Evolutionary conservation across 2,329 filamentous ascomycete genomes (phyloP), one percentile per base, ranked within the genome.

Genomic region (Karstenula rhodostoma): DNA sequence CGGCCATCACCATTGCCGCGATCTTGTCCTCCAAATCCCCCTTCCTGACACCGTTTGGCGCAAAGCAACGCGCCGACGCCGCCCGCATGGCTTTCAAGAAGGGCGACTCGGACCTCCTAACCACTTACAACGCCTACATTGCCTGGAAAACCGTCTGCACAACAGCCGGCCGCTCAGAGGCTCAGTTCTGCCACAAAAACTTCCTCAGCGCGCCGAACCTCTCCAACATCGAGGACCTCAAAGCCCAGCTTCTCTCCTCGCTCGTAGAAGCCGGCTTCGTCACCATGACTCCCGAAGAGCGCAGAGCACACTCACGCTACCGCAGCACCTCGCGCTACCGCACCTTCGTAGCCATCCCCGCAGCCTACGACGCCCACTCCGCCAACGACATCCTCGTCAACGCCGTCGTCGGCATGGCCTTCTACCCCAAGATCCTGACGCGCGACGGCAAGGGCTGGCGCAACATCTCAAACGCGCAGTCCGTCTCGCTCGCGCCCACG

Each of bases 1-100:
- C 94, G 76, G 88, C 92, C 17, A 86, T 98, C 55, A 98, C 94
- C 2, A 91, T 96, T 58, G 95, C 96, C 7, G 94, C 95, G 8
- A 94, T 97, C 27, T 80, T 99, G 0, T 97, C 94, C 1, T 96
- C 93, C 29, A 99, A 98, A 75, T 96, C 94, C 0, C 95, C 94
- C 0, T 98, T 98, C 75, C 85, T 94, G 0, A 90, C 91, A 2
- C 91, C 94, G 0, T 93, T 97, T 76, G 92, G 93, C 2, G 90
- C 93, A 49, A 89, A 91, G 54, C 85, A 89, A 43, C 92, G 96
- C 73, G 93, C 93, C 37, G 91, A 97, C 67, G 87, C 89, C 23
- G 90, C 92, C 0, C 87, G 92, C 2, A 85, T 90, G 59, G 87
- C 87, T 4, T 99, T 96, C 81, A 90, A 90, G 63, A 88, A 90